phyloP scores from a whole-genome alignment of 176 grass and related monocot species.

The Eremochloa ophiuroides region DNA sequence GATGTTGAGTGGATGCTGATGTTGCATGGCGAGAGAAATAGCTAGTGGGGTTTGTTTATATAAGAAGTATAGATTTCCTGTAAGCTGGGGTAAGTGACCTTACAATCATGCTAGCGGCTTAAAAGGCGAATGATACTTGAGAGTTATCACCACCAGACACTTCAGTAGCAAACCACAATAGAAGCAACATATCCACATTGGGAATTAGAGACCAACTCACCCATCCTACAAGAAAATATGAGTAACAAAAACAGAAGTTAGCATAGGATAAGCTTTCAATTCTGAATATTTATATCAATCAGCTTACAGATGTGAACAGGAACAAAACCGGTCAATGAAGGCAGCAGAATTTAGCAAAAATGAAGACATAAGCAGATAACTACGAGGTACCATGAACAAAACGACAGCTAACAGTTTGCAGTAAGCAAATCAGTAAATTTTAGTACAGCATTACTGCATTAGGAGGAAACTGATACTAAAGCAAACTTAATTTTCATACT shows the following conservation, averaged over 20 bases:
- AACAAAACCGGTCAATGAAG: background rate
- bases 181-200: background rate
- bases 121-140: background rate
- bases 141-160: background rate
- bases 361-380: background rate
- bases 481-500: background rate
- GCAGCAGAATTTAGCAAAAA: background rate
- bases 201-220: slow-evolving; percentile 41
- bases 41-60: too few species aligned
- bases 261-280: background rate
- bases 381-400: background rate
- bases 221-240: slow-evolving; percentile 61
- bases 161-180: slow-evolving; percentile 2
- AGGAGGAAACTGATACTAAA: background rate
- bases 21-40: too few species aligned
- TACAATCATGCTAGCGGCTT: background rate
- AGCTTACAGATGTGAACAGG: background rate
- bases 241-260: background rate
- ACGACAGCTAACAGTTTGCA: background rate
- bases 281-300: background rate
- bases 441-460: background rate
- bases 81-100: background rate
- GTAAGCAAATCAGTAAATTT: background rate
- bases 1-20: too few species aligned
- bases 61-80: too few species aligned